Base-by-base conservation (phyloP, 2,329 filamentous ascomycete species). In the Rhexocercosporidium sp. region DNA sequence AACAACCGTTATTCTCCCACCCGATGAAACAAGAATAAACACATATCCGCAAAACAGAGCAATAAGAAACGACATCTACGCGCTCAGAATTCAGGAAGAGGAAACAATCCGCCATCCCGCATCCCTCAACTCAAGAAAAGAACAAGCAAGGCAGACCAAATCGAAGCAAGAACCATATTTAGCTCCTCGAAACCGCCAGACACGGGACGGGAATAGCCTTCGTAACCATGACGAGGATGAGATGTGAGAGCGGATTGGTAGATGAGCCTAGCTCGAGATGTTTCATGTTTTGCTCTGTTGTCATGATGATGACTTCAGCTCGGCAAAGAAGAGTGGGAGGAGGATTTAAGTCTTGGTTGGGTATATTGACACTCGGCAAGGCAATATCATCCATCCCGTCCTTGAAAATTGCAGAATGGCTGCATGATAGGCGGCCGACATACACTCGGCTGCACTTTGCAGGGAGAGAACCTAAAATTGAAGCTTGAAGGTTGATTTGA, bases 261-360 rank as follows among this genome's bases (percentile, higher is more conserved):
- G 16, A 20, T 31, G 41, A 31, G 39, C 57, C 37, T 60, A n/a
- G 56, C 22, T 60, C 7, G n/a, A 44, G 25, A 20, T 47, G 57
- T 60, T 60, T 60, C 57, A 60, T 29, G 57, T 60, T 44, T 16
- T 60, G 39, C 39, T 60, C 25, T 60, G 54, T 41, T 39, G 34
- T 57, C 39, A 29, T 46, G 57, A 60, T 60, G 57, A 47, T 60
- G 57, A 34, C 41, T 60, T 60, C 57, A 60, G 57, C 39, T 44
- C 53, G 34, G 34, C 31, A 57, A 57, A n/a, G 3, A 57, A 18
- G 22, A 59, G 57, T 5, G 31, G n/a, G 8, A 41, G 22, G 20
- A 46, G 27, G 39, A 60, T 31, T 31, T 41, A 44, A 29, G 56
- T 5, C 16, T 44, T 44, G 56, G 56, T 59, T 14, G 56, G 37